These are phyloP conservation scores for Monosporascus sp. DNA, from an alignment of 2,329 filamentous ascomycete species.

Conservation along the genomic window DNA sequence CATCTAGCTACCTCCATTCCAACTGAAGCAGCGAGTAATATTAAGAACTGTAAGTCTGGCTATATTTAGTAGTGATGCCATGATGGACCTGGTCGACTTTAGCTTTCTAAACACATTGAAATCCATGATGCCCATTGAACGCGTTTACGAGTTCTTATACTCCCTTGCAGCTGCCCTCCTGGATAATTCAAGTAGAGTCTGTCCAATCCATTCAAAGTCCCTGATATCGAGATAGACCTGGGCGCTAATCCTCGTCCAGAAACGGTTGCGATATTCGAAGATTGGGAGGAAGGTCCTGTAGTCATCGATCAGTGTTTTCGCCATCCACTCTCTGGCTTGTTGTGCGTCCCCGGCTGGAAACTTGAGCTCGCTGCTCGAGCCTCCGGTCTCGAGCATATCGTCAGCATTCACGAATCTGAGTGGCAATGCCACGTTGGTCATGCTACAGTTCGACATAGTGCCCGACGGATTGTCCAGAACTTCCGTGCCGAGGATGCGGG, in stretches of 20 bases:
- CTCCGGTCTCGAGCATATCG: conserved; percentile 1
- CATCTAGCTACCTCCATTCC: too few species aligned
- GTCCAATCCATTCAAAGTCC: conserved; percentile 70
- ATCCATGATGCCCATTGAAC: background rate
- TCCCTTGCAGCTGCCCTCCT: conserved; percentile 33
- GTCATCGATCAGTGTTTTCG: conserved; percentile 46
- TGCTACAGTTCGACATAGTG: conserved; percentile 60
- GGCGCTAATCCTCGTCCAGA: conserved; percentile 71
- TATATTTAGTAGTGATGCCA: too few species aligned
- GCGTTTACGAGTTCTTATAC: conserved; percentile 1
- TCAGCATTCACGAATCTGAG: conserved; percentile 35
- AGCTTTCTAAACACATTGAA: too few species aligned
- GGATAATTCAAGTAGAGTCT: conserved; percentile 48
- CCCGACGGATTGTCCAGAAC: conserved; percentile 62
- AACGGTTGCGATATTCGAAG: conserved; percentile 52
- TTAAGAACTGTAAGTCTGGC: too few species aligned
- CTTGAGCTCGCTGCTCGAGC: conserved; percentile 17
- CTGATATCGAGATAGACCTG: conserved; percentile 78
- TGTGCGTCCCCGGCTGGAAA: conserved; percentile 2
- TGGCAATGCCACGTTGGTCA: conserved; percentile 72
- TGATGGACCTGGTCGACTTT: too few species aligned
- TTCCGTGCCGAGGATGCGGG: conserved; percentile 61
- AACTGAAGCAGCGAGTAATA: too few species aligned
- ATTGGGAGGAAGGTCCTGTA: conserved; percentile 68
- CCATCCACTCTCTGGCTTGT: conserved; percentile 53